These are phyloP conservation scores for Claviceps arundinis DNA, from an alignment of 2,329 filamentous ascomycete genomes.

Conservation along the genomic window DNA sequence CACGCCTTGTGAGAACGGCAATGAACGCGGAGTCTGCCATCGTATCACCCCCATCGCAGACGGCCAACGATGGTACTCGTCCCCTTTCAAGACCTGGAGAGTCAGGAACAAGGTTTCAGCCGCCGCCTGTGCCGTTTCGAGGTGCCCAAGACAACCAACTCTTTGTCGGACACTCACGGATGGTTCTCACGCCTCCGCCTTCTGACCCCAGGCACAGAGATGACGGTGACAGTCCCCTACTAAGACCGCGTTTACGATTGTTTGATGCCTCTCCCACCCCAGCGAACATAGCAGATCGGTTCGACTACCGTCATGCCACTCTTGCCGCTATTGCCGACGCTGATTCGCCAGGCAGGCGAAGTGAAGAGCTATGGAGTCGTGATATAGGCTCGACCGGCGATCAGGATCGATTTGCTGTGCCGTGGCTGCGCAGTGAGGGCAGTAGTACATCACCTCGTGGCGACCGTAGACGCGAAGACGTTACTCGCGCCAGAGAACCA, in stretches of 20 bases:
- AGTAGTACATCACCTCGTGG: neutral
- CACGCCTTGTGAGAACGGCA: neutral
- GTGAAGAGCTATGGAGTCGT: neutral
- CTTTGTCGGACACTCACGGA: neutral
- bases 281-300: neutral
- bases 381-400: neutral
- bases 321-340: neutral
- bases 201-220: constrained; percentile 1
- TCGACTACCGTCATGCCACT: neutral
- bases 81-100: neutral
- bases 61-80: neutral
- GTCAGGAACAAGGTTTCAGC: neutral
- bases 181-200: constrained; percentile 5
- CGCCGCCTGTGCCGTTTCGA: neutral
- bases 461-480: neutral
- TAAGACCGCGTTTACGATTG: neutral
- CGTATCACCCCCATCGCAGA: neutral
- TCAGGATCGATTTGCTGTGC: neutral
- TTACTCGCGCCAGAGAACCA: neutral
- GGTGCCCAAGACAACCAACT: neutral
- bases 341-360: neutral
- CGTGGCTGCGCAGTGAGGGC: neutral
- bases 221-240: neutral
- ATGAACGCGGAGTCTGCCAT: neutral
- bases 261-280: neutral